These are phyloP conservation scores for Ophioceras dolichostomum DNA, from an alignment of 2,329 filamentous ascomycete genomes.

Conservation along the genomic window DNA sequence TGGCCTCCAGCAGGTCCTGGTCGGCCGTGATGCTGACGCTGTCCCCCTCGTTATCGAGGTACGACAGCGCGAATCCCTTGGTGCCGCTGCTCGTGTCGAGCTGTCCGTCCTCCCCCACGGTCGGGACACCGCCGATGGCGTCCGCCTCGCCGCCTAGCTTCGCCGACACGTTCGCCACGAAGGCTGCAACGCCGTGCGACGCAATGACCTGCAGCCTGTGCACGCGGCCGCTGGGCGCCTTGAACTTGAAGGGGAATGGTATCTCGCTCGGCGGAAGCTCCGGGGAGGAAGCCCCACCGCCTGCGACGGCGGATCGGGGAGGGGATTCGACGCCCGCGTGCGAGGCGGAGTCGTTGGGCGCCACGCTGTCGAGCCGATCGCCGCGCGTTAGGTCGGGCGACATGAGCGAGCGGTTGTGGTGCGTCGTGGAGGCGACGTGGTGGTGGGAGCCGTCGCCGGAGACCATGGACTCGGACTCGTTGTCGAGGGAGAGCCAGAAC, in stretches of 20 bases:
- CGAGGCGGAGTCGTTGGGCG: constrained; percentile 89
- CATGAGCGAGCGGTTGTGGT: constrained; percentile 62
- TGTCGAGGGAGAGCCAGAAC: constrained; percentile 94
- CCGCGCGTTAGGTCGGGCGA: constrained; percentile 65
- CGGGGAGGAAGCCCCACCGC: constrained; percentile 24
- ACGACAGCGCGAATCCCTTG: constrained; percentile 93
- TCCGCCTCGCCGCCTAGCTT: constrained; percentile 80
- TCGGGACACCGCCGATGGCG: constrained; percentile 68
- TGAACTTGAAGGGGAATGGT: constrained; percentile 98
- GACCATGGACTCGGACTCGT: constrained; percentile 92
- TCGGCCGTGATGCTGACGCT: constrained; percentile 95
- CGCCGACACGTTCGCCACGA: constrained; percentile 63
- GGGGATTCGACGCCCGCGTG: constrained; percentile 77
- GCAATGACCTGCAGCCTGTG: constrained; percentile 81
- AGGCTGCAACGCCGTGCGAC: constrained; percentile 65
- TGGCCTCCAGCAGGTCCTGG: constrained; percentile 82
- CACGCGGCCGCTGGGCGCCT: constrained; percentile 87
- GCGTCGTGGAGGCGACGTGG: constrained; percentile 44
- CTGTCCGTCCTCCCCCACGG: constrained; percentile 68
- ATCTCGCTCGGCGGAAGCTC: constrained; percentile 54
- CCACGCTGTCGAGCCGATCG: constrained; percentile 65
- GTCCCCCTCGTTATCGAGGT: constrained; percentile 93
- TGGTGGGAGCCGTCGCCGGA: constrained; percentile 80
- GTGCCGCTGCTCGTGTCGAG: too few species aligned
- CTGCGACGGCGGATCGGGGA: constrained; percentile 45